Evolutionary conservation across 1,284 basidiomycete species (phyloP), one percentile per base, ranked within the genome.

Genomic region (Moesziomyces antarcticus): DNA sequence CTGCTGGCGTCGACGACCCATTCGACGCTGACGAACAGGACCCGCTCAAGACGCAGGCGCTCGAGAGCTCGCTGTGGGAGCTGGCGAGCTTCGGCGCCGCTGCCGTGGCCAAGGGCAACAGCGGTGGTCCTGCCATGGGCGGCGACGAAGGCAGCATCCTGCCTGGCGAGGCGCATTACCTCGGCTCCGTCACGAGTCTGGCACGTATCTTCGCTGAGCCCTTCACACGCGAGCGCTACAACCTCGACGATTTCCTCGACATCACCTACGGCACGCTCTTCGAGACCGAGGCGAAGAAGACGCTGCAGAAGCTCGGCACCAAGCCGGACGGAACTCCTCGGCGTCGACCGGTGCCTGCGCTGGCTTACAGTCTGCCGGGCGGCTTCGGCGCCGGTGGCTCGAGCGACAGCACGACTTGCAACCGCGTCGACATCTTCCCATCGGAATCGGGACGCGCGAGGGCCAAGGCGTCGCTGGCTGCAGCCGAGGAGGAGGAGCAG

Each of bases 171-270:
- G 85, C 87, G 18, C 96, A 99, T 85, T 98, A 97, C 82, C 90
- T 96, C 59, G 86, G 92, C 1, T 89, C 90, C 1, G 91, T 97
- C 10, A 90, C 92, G 10, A 93, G 93, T 0, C 85, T 99, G 54
- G 90, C 90, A 18, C 90, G 91, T 76, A 91, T 99, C 56, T 92
- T 98, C 70, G 88, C 89, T 13, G 94, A 97, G 82, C 91, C 92
- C 1, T 98, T 99, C 85, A 97, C 93, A 9, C 95, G 95, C 81
- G 92, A 91, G 13, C 88, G 88, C 27, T 98, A 95, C 85, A 87
- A 89, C 27, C 89, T 97, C 88, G 97, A 99, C 77, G 97, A 99
- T 84, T 99, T 99, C 84, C 85, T 98, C 80, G 97, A 99, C 85
- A 94, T 98, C 84, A 93, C 93, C 0, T 99, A 97, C 81, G 88